A percentile compares a stretch with the other conserved stretches of the same genome.
Evolutionary conservation across 2,329 filamentous ascomycete genomes (phyloP).

Genomic region (Penicillium sp.): DNA sequence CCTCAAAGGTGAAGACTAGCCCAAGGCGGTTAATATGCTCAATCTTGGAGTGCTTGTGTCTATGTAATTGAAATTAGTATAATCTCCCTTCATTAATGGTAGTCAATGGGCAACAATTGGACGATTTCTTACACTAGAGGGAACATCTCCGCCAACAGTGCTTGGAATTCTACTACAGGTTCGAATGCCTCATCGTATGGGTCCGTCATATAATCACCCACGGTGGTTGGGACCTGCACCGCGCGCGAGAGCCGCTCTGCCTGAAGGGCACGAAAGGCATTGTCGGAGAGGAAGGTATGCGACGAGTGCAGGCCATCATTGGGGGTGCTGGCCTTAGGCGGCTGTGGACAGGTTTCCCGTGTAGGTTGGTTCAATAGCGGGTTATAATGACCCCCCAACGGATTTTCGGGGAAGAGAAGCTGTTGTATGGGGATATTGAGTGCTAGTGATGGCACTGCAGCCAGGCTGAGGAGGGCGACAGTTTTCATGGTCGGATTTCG

Average conservation of each 20-base stretch:
- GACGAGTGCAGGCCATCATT: constrained; percentile 31
- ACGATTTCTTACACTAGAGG: constrained; percentile 45
- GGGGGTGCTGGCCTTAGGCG: constrained; percentile 26
- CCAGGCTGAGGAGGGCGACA: constrained; percentile 17
- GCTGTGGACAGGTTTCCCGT: constrained; percentile 30
- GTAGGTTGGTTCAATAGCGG: constrained; percentile 5
- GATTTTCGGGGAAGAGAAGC: constrained; percentile 18
- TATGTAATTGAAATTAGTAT: constrained; percentile 21
- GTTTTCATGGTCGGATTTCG: constrained; percentile 15
- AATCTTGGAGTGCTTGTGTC: constrained; percentile 41
- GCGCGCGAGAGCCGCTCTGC: constrained; percentile 54
- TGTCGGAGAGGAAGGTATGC: constrained; percentile 29
- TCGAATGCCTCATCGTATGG: constrained; percentile 60
- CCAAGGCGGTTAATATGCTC: constrained; percentile 63
- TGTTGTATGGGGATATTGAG: constrained; percentile 29
- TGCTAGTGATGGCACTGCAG: constrained; percentile 19
- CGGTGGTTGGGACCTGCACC: constrained; percentile 54
- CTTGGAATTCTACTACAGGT: constrained; percentile 55
- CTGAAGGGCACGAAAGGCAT: constrained; percentile 38
- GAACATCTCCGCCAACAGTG: constrained; percentile 51
- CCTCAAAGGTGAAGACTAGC: constrained; percentile 59
- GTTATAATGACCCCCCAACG: not conserved
- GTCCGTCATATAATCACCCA: constrained; percentile 37
- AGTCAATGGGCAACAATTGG: not conserved
- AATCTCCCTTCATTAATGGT: not conserved